Evolutionary conservation across 2,329 filamentous ascomycete genomes (phyloP).

Genomic region (Mycocentrospora acerina): DNA sequence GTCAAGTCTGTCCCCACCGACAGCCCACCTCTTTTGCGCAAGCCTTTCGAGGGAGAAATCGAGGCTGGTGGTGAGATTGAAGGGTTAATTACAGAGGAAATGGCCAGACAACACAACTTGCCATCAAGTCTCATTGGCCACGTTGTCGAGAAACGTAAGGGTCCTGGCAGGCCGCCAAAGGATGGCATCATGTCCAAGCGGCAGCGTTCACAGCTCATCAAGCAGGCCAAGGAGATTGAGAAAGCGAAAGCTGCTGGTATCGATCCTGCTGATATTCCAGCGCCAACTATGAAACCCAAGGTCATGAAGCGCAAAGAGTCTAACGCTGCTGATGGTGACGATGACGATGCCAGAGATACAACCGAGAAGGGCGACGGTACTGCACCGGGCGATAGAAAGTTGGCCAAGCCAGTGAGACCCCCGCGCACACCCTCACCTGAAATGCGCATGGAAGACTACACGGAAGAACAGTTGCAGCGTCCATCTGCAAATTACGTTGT

Average conservation of each 20-base stretch:
- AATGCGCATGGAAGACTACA: constrained; percentile 65
- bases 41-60: constrained; percentile 32
- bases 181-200: constrained; percentile 82
- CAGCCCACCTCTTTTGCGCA: constrained; percentile 29
- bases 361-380: constrained; percentile 41
- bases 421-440: constrained; percentile 63
- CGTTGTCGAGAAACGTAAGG: constrained; percentile 63
- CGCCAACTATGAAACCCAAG: constrained; percentile 38
- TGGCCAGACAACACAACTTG: constrained; percentile 44
- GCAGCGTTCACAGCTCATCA: constrained; percentile 66
- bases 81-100: constrained; percentile 39
- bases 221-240: constrained; percentile 54
- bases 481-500: constrained; percentile 64
- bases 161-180: constrained; percentile 79
- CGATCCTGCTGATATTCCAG: constrained; percentile 39
- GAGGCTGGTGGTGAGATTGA: constrained; percentile 35
- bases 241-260: constrained; percentile 42
- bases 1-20: constrained; percentile 27
- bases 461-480: constrained; percentile 73
- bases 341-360: constrained; percentile 35
- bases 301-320: constrained; percentile 39
- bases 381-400: constrained; percentile 45
- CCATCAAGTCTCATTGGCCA: constrained; percentile 45
- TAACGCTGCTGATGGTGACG: constrained; percentile 39
- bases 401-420: constrained; percentile 49